Conservation (phyloP, 345 rosid genomes). For the Salix brachista region DNA sequence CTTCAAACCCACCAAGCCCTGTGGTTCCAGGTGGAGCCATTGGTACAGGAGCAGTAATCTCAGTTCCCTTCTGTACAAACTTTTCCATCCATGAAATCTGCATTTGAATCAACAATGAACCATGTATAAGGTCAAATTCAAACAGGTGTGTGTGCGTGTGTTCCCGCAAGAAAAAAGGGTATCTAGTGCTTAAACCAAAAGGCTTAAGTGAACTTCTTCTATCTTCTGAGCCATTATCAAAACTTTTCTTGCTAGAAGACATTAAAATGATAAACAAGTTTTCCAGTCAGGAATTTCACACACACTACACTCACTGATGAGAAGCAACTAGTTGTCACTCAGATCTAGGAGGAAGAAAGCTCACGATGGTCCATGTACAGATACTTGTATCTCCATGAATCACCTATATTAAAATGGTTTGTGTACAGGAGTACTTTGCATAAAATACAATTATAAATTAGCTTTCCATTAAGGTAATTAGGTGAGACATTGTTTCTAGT, state of each 20-base stretch:
- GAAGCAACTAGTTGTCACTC: slow-evolving; percentile 1
- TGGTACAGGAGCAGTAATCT: slow-evolving; percentile 97
- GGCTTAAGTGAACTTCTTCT: neutral
- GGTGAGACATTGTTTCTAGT: neutral
- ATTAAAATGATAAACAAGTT: neutral
- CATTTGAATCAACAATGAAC: slow-evolving; percentile 18
- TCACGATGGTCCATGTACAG: neutral
- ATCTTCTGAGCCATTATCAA: neutral
- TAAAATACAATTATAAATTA: neutral
- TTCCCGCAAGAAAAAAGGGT: neutral
- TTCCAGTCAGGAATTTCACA: neutral
- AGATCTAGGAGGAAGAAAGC: slow-evolving; percentile 1
- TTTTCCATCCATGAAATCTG: slow-evolving; percentile 99
- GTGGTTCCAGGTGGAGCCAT: slow-evolving; percentile 93
- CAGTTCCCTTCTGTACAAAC: slow-evolving; percentile 87
- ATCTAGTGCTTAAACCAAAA: neutral
- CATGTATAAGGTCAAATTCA: slow-evolving; percentile 1
- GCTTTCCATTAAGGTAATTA: neutral
- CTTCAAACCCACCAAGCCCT: slow-evolving; percentile 99
- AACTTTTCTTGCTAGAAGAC: neutral
- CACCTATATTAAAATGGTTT: neutral
- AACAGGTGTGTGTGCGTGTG: neutral
- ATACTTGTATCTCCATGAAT: neutral
- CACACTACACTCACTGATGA: neutral
- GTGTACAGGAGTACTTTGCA: neutral